Base-by-base conservation (phyloP, 1,284 basidiomycete species). In the Melampsora abietis-canadensis region DNA sequence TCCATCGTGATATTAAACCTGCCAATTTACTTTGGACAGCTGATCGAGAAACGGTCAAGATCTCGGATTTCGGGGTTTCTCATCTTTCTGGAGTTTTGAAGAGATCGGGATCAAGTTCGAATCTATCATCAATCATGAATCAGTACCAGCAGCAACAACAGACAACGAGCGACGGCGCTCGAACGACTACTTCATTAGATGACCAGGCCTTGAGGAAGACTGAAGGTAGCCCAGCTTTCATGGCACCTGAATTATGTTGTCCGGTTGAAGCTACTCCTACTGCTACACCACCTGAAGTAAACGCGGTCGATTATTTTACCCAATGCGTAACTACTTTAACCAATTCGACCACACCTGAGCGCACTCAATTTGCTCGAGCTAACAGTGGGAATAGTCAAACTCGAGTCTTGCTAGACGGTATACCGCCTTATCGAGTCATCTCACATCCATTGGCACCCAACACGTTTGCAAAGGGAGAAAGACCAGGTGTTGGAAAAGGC, bases 1-100 rank as follows among this genome's bases (percentile, higher is more conserved):
- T 98, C 68, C 96, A 99, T 83, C 92, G 96, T 75, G 96, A 99
- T 83, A 98, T 98, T 85, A 98, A 98, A 82, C 96, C 96, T 14
- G 93, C 92, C 76, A 99, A 99, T 82, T 87, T 99, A 46, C 87
- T 99, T 19, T 93, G 91, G 88, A 90, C 91, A 19, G 85, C 86
- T 46, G 89, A 93, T 82, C 88, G 89, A 62, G 78, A 78, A 60
- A 85, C 86, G 75, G 94, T 98, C 84, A 99, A 99, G 83, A 98
- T 99, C 77, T 93, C 91, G 27, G 92, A 95, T 83, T 98, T 99
- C 83, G 95, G 96, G 72, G 94, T 96, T 73, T 94, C 94, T 10
- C 93, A 96, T 82, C 94, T 95, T 82, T 94, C 92, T 8, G 90
- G 92, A 78, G 91, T 91, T 0, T 88, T 92, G 77, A 87, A 87